These are phyloP conservation scores for Phaeotremella fagi DNA, from an alignment of 768 basidiomycete species.

Conservation along the genomic window DNA sequence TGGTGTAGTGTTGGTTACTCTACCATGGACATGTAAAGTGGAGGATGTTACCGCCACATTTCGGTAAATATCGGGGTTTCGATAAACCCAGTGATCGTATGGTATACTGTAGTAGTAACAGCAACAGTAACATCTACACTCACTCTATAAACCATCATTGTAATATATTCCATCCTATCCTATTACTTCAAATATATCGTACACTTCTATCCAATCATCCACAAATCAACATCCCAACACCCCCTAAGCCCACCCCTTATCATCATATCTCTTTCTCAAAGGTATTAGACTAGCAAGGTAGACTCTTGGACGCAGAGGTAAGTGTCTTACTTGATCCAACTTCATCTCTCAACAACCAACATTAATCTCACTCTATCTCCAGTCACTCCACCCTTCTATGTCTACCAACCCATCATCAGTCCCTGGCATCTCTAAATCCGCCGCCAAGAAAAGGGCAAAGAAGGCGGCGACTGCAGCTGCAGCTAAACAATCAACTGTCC, in stretches of 20 bases:
- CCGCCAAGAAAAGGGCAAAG: conserved; percentile 42
- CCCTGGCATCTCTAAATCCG: conserved; percentile 37
- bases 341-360: neutral
- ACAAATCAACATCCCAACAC: neutral
- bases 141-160: too few relatives aligned
- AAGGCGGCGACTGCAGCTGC: conserved; percentile 27
- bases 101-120: too few relatives aligned
- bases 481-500: neutral
- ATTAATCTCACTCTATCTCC: neutral
- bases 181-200: neutral
- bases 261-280: too few relatives aligned
- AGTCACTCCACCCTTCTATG: conserved; percentile 20
- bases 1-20: conserved; percentile 1
- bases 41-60: conserved; percentile 22
- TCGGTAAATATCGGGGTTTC: conserved; percentile 21
- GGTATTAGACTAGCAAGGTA: conserved; percentile 10
- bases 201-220: neutral
- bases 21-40: neutral
- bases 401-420: conserved; percentile 24
- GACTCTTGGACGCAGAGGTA: conserved; percentile 9
- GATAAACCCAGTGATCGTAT: too few relatives aligned
- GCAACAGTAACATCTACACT: too few relatives aligned
- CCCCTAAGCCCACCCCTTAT: neutral
- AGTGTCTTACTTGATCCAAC: neutral
- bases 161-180: too few relatives aligned